phyloP scores from a whole-genome alignment of 495 filamentous ascomycete genomes.

The Aspergillus leporis region DNA sequence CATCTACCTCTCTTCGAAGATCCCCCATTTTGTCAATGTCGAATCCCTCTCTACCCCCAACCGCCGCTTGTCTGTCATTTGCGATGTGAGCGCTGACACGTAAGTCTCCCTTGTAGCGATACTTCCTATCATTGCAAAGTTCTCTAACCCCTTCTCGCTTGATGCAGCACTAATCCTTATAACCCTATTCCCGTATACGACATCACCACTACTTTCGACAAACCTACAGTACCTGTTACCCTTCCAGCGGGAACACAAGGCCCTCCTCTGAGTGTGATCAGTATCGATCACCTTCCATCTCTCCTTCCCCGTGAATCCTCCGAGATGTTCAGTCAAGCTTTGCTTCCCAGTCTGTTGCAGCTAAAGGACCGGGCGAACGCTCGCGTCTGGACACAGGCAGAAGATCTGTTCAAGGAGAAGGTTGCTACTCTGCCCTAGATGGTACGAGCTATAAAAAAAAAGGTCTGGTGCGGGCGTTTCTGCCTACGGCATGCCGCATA shows the following conservation, averaged over 20 bases:
- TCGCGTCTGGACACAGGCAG: slow-evolving; percentile 80
- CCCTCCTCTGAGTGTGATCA: slow-evolving; percentile 73
- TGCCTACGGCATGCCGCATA: not conserved
- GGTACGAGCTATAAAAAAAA: slow-evolving; percentile 14
- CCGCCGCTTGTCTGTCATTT: slow-evolving; percentile 80
- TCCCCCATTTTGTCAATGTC: slow-evolving; percentile 71
- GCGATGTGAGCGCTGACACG: slow-evolving; percentile 80
- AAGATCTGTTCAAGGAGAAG: slow-evolving; percentile 84
- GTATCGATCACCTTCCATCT: slow-evolving; percentile 88
- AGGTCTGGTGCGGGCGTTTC: not conserved
- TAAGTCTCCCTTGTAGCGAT: slow-evolving; percentile 21
- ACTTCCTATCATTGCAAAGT: not conserved
- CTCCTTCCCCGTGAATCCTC: slow-evolving; percentile 84
- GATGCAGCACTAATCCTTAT: slow-evolving; percentile 61
- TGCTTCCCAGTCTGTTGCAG: slow-evolving; percentile 76
- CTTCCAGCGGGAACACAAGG: slow-evolving; percentile 48
- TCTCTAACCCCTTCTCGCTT: slow-evolving; percentile 2
- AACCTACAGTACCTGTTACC: slow-evolving; percentile 75
- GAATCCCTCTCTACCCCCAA: slow-evolving; percentile 66
- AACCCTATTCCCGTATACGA: slow-evolving; percentile 85
- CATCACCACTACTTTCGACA: slow-evolving; percentile 76
- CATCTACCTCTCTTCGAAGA: slow-evolving; percentile 75
- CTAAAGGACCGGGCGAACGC: slow-evolving; percentile 71
- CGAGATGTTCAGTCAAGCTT: slow-evolving; percentile 78
- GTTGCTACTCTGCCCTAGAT: slow-evolving; percentile 65